Evolutionary conservation across 2,329 filamentous ascomycete genomes (phyloP).

Genomic region (Achaetomium macrosporum): DNA sequence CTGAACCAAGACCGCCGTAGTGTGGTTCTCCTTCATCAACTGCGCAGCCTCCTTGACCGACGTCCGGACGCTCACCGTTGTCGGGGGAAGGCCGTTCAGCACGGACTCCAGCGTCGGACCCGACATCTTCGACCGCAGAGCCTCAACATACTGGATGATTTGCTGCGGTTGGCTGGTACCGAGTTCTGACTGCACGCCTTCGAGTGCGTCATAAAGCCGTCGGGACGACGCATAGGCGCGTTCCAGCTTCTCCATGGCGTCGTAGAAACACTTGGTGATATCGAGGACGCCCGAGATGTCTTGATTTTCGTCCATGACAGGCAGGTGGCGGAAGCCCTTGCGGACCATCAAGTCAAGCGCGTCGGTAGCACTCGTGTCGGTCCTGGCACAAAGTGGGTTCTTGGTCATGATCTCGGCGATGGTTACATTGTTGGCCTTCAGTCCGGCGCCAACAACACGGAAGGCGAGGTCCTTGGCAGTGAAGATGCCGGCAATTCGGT

Average conservation of each 20-base stretch:
- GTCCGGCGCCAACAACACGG: slow-evolving; percentile 84
- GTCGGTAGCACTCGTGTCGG: slow-evolving; percentile 96
- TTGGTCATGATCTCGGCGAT: slow-evolving; percentile 99
- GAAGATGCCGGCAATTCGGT: slow-evolving; percentile 96
- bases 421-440: slow-evolving; percentile 83
- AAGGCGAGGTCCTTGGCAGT: slow-evolving; percentile 98
- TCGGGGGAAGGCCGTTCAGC: slow-evolving; percentile 83
- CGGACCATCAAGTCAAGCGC: slow-evolving; percentile 96
- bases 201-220: slow-evolving; percentile 93
- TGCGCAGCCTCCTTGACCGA: slow-evolving; percentile 93
- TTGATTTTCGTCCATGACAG: slow-evolving; percentile 99
- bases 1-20: slow-evolving; percentile 90
- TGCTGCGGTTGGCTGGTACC: slow-evolving; percentile 95
- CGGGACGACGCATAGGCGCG: slow-evolving; percentile 96
- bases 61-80: slow-evolving; percentile 90
- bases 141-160: slow-evolving; percentile 98
- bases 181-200: slow-evolving; percentile 95
- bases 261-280: slow-evolving; percentile 99
- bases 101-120: slow-evolving; percentile 94
- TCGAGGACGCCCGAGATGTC: slow-evolving; percentile 97
- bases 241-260: slow-evolving; percentile 99
- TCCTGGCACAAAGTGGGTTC: slow-evolving; percentile 94
- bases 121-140: slow-evolving; percentile 92
- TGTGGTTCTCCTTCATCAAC: slow-evolving; percentile 98
- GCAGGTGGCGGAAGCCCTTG: slow-evolving; percentile 94